phyloP scores from a whole-genome alignment of 2,329 filamentous ascomycete species.

The Exophiala aquamarina region DNA sequence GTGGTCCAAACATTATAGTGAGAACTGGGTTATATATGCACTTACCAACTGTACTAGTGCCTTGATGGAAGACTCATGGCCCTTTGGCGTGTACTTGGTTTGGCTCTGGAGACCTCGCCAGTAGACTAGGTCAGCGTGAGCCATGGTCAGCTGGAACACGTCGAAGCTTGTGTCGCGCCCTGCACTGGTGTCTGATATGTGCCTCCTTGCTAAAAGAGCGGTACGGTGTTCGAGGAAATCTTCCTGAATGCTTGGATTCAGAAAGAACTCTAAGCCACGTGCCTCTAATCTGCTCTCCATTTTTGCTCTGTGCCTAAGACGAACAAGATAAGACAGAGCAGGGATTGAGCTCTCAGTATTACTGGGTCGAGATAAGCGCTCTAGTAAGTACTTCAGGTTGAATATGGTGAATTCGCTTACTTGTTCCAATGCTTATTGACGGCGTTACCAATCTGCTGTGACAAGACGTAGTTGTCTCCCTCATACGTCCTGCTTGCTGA shows the following conservation, averaged over 20 bases:
- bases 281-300: conserved; percentile 8
- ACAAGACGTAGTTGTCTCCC: conserved; percentile 12
- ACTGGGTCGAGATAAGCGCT: background rate
- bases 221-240: conserved; percentile 24
- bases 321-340: conserved; percentile 23
- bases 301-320: conserved; percentile 12
- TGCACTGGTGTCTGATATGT: conserved; percentile 21
- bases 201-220: conserved; percentile 19
- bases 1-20: no score
- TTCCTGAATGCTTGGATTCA: conserved; percentile 19
- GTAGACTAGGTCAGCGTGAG: conserved; percentile 28
- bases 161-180: conserved; percentile 28
- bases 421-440: conserved; percentile 24
- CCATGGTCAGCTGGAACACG: conserved; percentile 27
- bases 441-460: conserved; percentile 10
- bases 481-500: conserved; percentile 11
- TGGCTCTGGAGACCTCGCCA: conserved; percentile 23
- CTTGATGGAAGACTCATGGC: conserved; percentile 9
- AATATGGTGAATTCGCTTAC: conserved; percentile 1
- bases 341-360: conserved; percentile 23
- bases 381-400: no score
- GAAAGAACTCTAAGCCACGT: conserved; percentile 18
- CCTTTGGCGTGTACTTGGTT: conserved; percentile 7
- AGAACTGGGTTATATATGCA: background rate
- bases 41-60: conserved; percentile 24